phyloP scores from a whole-genome alignment of 176 grass and related monocot genomes.

The Typha latifolia region DNA sequence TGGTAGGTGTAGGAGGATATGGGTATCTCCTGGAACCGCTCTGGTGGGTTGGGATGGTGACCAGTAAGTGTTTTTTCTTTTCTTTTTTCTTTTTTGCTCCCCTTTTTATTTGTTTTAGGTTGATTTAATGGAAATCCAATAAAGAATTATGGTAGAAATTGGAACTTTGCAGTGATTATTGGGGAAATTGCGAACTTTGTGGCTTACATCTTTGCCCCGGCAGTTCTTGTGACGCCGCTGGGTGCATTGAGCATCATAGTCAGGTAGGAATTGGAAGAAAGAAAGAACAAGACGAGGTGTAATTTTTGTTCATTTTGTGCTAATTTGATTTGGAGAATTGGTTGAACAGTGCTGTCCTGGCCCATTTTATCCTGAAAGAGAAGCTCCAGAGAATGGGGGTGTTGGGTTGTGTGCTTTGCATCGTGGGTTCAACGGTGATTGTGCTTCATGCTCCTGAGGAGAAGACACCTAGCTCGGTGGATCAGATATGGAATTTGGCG shows the following conservation, averaged over 20 bases:
- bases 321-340: background rate
- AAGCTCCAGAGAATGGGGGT: slow-evolving; percentile 80
- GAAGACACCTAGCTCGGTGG: slow-evolving; percentile 60
- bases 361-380: slow-evolving; percentile 91
- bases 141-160: slow-evolving; percentile 1
- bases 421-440: slow-evolving; percentile 83
- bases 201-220: slow-evolving; percentile 87
- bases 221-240: slow-evolving; percentile 68
- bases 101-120: background rate
- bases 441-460: slow-evolving; percentile 92
- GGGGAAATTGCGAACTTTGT: slow-evolving; percentile 93
- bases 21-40: slow-evolving; percentile 89
- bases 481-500: slow-evolving; percentile 77
- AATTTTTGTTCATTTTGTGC: no score
- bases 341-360: slow-evolving; percentile 65
- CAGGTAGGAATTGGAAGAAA: slow-evolving; percentile 31
- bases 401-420: slow-evolving; percentile 82
- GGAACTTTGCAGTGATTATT: slow-evolving; percentile 55
- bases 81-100: background rate
- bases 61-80: slow-evolving; percentile 49
- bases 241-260: slow-evolving; percentile 92
- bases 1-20: slow-evolving; percentile 68
- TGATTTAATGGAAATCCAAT: slow-evolving; percentile 8
- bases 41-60: slow-evolving; percentile 95
- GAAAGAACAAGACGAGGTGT: background rate